phyloP scores from a whole-genome alignment of 2,329 filamentous ascomycete species.

The Aureobasidium namibiae region DNA sequence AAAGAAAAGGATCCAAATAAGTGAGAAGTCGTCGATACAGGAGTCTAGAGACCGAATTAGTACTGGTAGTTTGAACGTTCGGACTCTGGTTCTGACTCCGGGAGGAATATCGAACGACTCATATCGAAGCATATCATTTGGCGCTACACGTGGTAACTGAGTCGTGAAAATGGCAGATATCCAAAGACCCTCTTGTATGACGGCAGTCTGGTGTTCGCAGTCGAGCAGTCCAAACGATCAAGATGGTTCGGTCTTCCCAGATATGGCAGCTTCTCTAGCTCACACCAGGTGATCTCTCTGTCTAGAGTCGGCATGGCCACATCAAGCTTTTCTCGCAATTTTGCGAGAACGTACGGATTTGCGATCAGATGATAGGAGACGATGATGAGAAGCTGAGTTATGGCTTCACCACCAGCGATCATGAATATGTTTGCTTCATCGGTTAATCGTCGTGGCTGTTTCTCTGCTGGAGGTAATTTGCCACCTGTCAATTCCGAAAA shows the following conservation, averaged over 20 bases:
- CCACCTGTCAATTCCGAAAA: slow-evolving; percentile 18
- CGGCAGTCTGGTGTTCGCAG: too few species aligned
- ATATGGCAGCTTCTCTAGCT: slow-evolving; percentile 19
- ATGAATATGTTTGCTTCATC: slow-evolving; percentile 22
- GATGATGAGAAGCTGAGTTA: slow-evolving; percentile 16
- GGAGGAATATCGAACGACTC: neutral
- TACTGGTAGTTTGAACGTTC: too few species aligned
- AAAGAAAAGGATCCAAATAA: neutral
- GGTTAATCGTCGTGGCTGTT: slow-evolving; percentile 16
- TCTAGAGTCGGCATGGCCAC: neutral
- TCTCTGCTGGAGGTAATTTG: slow-evolving; percentile 18
- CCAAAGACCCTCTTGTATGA: slow-evolving; percentile 18
- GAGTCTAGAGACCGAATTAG: neutral
- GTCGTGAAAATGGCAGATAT: slow-evolving; percentile 17
- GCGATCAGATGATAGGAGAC: slow-evolving; percentile 19
- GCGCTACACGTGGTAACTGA: slow-evolving; percentile 16
- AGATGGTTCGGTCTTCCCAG: too few species aligned
- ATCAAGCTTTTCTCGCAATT: slow-evolving; percentile 17
- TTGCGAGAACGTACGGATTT: slow-evolving; percentile 15
- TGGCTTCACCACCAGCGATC: slow-evolving; percentile 20
- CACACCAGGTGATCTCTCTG: neutral
- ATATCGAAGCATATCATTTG: slow-evolving; percentile 12
- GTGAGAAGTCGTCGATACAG: neutral
- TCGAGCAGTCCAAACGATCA: too few species aligned
- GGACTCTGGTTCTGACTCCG: neutral